Evolutionary conservation across 2,329 filamentous ascomycete genomes (phyloP).

Genomic region (Verticillium isaacii): DNA sequence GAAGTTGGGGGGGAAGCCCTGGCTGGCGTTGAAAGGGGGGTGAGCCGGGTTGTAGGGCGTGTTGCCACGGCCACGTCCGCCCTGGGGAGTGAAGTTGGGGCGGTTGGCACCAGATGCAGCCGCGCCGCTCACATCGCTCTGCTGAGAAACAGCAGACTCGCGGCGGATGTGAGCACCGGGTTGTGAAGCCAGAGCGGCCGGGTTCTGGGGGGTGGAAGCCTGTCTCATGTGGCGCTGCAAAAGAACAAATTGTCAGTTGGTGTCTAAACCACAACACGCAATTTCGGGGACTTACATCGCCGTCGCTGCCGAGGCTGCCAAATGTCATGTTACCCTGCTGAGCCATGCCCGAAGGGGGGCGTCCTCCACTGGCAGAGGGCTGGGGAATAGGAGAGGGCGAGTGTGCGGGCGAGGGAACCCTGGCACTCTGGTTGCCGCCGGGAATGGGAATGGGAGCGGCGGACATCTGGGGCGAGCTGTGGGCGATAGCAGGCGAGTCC

Average conservation of each 20-base stretch:
- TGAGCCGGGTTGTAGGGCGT: constrained; percentile 42
- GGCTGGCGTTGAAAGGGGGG: constrained; percentile 33
- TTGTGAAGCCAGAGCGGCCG: constrained; percentile 56
- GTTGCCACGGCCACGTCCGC: constrained; percentile 44
- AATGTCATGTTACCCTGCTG: constrained; percentile 69
- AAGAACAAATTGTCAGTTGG: constrained; percentile 9
- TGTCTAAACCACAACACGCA: neutral
- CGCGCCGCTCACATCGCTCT: constrained; percentile 62
- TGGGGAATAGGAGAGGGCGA: constrained; percentile 94
- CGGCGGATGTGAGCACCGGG: constrained; percentile 73
- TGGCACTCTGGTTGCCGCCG: constrained; percentile 56
- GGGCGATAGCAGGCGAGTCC: constrained; percentile 61
- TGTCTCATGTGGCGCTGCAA: constrained; percentile 65
- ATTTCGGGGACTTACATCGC: constrained; percentile 60
- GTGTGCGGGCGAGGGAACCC: constrained; percentile 76
- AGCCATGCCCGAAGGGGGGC: constrained; percentile 72
- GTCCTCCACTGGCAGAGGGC: constrained; percentile 76
- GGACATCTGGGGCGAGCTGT: constrained; percentile 60
- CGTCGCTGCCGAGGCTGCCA: constrained; percentile 77
- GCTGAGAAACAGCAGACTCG: constrained; percentile 50
- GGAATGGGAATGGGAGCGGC: constrained; percentile 59
- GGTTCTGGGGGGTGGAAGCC: constrained; percentile 56
- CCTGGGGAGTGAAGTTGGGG: constrained; percentile 45
- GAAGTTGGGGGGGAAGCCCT: constrained; percentile 36
- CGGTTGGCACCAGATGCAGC: constrained; percentile 55